A percentile compares a stretch with the other conserved stretches of the same genome.
Evolutionary conservation across 768 basidiomycete genomes (phyloP).

Genomic region (Clitopilus hobsonii): DNA sequence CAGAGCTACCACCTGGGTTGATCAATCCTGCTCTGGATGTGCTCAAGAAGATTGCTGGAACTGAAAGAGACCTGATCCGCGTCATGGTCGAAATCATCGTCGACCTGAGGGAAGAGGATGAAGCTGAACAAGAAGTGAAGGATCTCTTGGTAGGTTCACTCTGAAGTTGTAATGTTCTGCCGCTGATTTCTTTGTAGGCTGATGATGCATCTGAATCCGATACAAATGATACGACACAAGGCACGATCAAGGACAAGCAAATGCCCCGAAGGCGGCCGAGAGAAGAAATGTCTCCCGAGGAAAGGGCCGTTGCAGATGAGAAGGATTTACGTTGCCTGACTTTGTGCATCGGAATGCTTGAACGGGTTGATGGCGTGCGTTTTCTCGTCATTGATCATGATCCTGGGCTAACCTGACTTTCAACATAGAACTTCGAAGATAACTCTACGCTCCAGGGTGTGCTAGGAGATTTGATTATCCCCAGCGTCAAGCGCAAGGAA

Average conservation of each 20-base stretch:
- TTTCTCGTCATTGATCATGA: background rate
- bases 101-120: conserved; percentile 53
- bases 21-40: conserved; percentile 84
- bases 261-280: conserved; percentile 43
- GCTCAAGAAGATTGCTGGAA: conserved; percentile 73
- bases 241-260: conserved; percentile 23
- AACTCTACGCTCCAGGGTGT: conserved; percentile 81
- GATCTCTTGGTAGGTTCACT: conserved; percentile 11
- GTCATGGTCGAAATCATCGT: conserved; percentile 87
- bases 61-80: conserved; percentile 81
- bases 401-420: conserved; percentile 13
- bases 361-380: conserved; percentile 82
- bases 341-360: conserved; percentile 83
- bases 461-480: conserved; percentile 82
- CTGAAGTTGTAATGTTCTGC: background rate
- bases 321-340: conserved; percentile 80
- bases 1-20: conserved; percentile 71
- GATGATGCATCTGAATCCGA: conserved; percentile 25
- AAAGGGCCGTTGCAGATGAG: conserved; percentile 58
- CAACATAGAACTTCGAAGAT: conserved; percentile 65
- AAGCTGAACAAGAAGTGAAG: conserved; percentile 29
- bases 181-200: background rate
- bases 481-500: conserved; percentile 87
- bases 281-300: conserved; percentile 57
- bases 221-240: conserved; percentile 18